Evolutionary conservation across 257 asterid species (phyloP).

Genomic region (Thymus mandschuricus): DNA sequence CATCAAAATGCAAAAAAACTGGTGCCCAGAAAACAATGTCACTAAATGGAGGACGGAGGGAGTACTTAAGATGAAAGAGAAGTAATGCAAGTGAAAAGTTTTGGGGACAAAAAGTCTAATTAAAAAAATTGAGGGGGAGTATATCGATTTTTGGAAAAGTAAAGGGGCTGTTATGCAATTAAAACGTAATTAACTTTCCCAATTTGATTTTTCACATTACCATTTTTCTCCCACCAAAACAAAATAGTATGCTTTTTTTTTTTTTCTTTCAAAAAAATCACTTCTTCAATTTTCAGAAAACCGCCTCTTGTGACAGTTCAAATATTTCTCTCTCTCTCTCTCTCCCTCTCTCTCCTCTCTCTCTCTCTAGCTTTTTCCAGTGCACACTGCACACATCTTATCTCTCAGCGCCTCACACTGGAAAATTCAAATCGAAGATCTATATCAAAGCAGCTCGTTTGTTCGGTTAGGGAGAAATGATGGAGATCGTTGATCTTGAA

Average conservation of each 20-base stretch:
- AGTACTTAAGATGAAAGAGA: no score
- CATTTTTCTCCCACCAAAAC: constrained; percentile 22
- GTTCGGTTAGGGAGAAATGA: constrained; percentile 21
- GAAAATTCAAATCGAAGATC: constrained; percentile 28
- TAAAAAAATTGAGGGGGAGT: no score
- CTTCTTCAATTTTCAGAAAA: constrained; percentile 26
- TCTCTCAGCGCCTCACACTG: neutral
- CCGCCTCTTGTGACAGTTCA: constrained; percentile 41
- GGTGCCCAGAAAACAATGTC: no score
- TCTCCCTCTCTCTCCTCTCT: neutral
- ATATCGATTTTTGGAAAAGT: no score
- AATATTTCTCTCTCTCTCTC: constrained; percentile 30
- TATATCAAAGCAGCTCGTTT: neutral
- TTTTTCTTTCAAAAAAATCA: neutral
- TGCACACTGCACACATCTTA: no score
- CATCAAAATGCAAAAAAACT: no score
- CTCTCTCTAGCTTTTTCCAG: no score
- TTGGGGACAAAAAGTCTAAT: no score
- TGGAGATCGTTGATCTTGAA: constrained; percentile 52
- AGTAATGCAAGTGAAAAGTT: no score
- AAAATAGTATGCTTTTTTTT: neutral
- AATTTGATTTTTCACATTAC: neutral
- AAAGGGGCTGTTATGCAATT: no score
- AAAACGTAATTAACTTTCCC: no score
- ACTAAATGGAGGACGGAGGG: no score